A percentile compares a stretch with the other conserved stretches of the same genome.
phyloP scores from a whole-genome alignment of 2,329 filamentous ascomycete species.

The Sclerotiophoma versabilis region DNA sequence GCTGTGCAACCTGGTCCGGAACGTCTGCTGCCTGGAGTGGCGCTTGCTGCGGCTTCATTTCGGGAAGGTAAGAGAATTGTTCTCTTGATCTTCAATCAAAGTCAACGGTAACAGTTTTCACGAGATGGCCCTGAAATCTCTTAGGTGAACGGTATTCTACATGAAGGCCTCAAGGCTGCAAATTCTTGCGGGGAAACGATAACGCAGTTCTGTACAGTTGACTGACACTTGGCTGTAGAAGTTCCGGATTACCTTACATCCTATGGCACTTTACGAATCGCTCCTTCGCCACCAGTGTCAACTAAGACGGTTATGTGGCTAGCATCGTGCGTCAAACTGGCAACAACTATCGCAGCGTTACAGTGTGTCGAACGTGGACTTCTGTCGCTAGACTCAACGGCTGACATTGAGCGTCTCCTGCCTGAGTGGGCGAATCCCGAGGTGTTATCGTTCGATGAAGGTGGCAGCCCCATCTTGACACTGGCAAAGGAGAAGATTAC shows the following conservation, averaged over 20 bases:
- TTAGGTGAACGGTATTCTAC: no score
- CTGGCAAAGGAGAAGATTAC: constrained; percentile 30
- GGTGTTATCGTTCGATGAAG: constrained; percentile 25
- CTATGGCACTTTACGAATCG: constrained; percentile 25
- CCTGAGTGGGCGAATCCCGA: constrained; percentile 33
- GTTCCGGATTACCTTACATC: constrained; percentile 22
- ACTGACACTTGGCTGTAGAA: neutral
- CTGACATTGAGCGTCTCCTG: constrained; percentile 30
- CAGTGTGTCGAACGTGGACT: constrained; percentile 41
- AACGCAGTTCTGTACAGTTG: neutral
- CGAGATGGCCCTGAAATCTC: no score
- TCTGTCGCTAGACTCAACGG: constrained; percentile 32
- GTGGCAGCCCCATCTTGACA: constrained; percentile 19
- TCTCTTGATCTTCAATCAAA: no score
- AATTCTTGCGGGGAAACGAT: no score
- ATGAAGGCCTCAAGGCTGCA: no score
- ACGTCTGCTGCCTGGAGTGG: constrained; percentile 28
- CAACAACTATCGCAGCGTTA: constrained; percentile 35
- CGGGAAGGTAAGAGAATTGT: constrained; percentile 16
- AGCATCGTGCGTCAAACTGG: constrained; percentile 41
- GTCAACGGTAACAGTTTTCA: no score
- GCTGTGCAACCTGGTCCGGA: constrained; percentile 26
- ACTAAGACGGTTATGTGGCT: constrained; percentile 40
- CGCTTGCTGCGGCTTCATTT: constrained; percentile 30
- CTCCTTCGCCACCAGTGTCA: constrained; percentile 23